phyloP scores from a whole-genome alignment of 345 rosid genomes.

The Theobroma cacao region DNA sequence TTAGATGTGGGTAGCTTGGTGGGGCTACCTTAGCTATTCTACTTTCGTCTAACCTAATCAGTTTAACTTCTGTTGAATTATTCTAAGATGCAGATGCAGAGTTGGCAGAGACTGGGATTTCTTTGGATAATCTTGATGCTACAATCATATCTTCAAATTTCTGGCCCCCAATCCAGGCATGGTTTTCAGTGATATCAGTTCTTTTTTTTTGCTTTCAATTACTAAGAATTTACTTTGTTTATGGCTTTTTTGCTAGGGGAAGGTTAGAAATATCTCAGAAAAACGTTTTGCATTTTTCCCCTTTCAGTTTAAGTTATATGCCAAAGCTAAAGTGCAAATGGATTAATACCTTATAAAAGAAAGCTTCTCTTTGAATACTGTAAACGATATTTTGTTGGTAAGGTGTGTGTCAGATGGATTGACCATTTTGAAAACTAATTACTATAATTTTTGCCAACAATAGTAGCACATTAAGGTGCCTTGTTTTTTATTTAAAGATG shows the following conservation, averaged over 20 bases:
- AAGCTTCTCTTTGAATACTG: too few relatives aligned
- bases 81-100: constrained; percentile 52
- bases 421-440: too few relatives aligned
- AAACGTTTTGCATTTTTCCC: background rate
- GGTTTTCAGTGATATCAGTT: background rate
- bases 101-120: constrained; percentile 39
- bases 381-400: too few relatives aligned
- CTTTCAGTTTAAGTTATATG: background rate
- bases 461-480: too few relatives aligned
- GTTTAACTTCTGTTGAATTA: constrained; percentile 3
- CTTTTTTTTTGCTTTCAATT: background rate
- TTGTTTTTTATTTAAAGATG: too few relatives aligned
- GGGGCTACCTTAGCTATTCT: constrained; percentile 2
- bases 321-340: constrained; percentile 1
- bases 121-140: constrained; percentile 66
- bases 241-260: background rate
- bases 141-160: constrained; percentile 90
- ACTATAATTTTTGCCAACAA: too few relatives aligned
- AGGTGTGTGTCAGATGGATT: too few relatives aligned
- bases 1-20: constrained; percentile 3
- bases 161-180: constrained; percentile 98
- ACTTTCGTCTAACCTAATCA: background rate
- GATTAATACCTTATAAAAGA: too few relatives aligned
- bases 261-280: background rate
- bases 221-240: background rate